Percentiles rank a stretch among this genome's conserved stretches.
These are phyloP conservation scores for Globisporangium carolinianum DNA, from an alignment of 352 stramenopile genomes.

Conservation along the genomic window DNA sequence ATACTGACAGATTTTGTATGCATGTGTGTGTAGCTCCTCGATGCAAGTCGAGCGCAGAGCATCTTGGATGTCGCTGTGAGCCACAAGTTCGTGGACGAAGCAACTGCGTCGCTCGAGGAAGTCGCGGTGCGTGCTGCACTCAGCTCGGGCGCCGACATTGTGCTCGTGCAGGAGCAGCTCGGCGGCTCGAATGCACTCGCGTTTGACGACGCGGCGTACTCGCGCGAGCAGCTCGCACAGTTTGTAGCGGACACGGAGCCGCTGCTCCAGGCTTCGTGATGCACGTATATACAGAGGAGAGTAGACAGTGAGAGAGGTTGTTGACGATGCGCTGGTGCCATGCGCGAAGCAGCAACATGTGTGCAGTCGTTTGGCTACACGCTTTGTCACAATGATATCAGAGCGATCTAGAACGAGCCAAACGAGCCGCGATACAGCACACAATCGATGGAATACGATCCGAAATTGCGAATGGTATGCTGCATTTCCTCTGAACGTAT, in stretches of 20 bases:
- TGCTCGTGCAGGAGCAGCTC: conserved; percentile 58
- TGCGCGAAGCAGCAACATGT: neutral
- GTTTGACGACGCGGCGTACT: conserved; percentile 26
- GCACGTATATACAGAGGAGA: neutral
- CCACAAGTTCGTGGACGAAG: conserved; percentile 18
- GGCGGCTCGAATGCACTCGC: conserved; percentile 22
- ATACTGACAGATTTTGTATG: conserved; percentile 3
- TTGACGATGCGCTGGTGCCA: neutral
- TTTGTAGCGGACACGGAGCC: conserved; percentile 20
- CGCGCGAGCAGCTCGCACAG: conserved; percentile 30
- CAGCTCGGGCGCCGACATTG: conserved; percentile 50
- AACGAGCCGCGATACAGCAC: no score
- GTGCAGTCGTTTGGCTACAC: neutral
- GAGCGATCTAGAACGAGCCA: neutral
- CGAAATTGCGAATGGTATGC: neutral
- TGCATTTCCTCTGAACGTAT: neutral
- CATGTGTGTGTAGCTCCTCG: conserved; percentile 29
- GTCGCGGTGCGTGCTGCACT: conserved; percentile 43
- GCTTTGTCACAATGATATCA: neutral
- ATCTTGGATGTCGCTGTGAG: conserved; percentile 32
- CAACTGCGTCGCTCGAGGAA: conserved; percentile 34
- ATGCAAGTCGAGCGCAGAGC: conserved; percentile 33
- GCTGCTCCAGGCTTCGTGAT: conserved; percentile 28
- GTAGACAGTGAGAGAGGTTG: neutral
- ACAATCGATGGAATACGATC: neutral